These are phyloP conservation scores for Beauveria medogensis DNA, from an alignment of 2,329 filamentous ascomycete genomes.

Conservation along the genomic window DNA sequence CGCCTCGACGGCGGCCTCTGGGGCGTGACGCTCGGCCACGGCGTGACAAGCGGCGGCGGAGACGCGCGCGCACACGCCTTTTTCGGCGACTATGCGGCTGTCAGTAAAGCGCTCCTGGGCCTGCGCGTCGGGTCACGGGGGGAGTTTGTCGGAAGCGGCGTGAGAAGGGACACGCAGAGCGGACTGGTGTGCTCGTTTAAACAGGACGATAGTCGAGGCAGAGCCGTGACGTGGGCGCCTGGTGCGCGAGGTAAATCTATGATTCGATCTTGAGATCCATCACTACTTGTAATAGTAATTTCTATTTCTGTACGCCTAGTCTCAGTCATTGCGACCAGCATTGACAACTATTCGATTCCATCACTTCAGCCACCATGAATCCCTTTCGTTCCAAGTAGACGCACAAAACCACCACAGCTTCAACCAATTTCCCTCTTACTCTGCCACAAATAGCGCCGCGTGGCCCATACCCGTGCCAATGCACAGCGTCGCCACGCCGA, in stretches of 20 bases:
- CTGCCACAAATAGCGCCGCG: slow-evolving; percentile 58
- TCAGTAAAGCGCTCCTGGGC: slow-evolving; percentile 31
- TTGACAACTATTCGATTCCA: background rate
- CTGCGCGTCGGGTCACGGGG: slow-evolving; percentile 31
- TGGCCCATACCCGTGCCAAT: slow-evolving; percentile 76
- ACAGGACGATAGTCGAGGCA: background rate
- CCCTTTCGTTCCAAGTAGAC: background rate
- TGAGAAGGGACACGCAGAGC: slow-evolving; percentile 28
- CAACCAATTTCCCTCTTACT: slow-evolving; percentile 37
- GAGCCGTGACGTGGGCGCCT: slow-evolving; percentile 19
- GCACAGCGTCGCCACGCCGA: slow-evolving; percentile 90
- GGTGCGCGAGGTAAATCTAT: background rate
- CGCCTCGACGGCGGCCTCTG: slow-evolving; percentile 33
- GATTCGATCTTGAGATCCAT: background rate
- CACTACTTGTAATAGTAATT: background rate
- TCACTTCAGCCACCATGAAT: background rate
- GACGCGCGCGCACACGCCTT: slow-evolving; percentile 42
- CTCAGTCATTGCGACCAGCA: background rate
- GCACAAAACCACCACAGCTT: background rate
- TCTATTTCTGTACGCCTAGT: background rate
- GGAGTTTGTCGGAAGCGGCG: slow-evolving; percentile 35
- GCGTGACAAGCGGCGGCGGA: slow-evolving; percentile 28
- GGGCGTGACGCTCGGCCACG: slow-evolving; percentile 54
- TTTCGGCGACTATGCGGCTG: slow-evolving; percentile 42
- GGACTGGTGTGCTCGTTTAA: slow-evolving; percentile 31